Percentiles rank a stretch among this genome's conserved stretches.
These are phyloP conservation scores for Hypoxylon sp. DNA, from an alignment of 2,329 filamentous ascomycete genomes.

Conservation along the genomic window DNA sequence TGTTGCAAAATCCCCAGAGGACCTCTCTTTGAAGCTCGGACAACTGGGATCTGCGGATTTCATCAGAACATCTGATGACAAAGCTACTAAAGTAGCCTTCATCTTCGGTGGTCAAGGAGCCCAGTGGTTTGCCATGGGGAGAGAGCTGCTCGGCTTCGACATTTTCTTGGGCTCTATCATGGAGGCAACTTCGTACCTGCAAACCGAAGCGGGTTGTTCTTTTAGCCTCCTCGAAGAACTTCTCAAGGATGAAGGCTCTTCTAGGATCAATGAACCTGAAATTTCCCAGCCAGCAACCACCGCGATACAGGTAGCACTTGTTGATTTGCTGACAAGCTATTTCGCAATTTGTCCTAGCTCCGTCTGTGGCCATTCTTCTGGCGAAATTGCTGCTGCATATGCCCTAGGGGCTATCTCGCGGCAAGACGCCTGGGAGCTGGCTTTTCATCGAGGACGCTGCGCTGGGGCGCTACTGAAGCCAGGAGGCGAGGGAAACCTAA, in stretches of 20 bases:
- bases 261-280: constrained; percentile 35
- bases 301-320: constrained; percentile 46
- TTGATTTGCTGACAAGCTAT: constrained; percentile 49
- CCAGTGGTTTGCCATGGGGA: constrained; percentile 58
- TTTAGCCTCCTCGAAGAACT: constrained; percentile 49
- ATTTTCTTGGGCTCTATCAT: constrained; percentile 51
- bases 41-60: constrained; percentile 25
- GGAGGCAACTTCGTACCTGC: constrained; percentile 52
- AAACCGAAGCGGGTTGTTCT: constrained; percentile 36
- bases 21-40: constrained; percentile 52
- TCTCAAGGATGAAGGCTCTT: constrained; percentile 26
- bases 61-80: constrained; percentile 33
- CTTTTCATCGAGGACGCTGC: constrained; percentile 46
- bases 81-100: constrained; percentile 44
- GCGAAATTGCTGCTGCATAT: constrained; percentile 54
- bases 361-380: constrained; percentile 56
- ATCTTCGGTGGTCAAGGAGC: constrained; percentile 58
- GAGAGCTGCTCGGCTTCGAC: constrained; percentile 54
- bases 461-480: constrained; percentile 25
- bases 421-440: constrained; percentile 46
- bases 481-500: background rate
- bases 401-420: constrained; percentile 42
- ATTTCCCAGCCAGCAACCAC: constrained; percentile 43
- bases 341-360: constrained; percentile 47
- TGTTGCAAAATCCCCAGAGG: constrained; percentile 55